phyloP scores from a whole-genome alignment of 139 green algal species.

The Bryopsis sp. region DNA sequence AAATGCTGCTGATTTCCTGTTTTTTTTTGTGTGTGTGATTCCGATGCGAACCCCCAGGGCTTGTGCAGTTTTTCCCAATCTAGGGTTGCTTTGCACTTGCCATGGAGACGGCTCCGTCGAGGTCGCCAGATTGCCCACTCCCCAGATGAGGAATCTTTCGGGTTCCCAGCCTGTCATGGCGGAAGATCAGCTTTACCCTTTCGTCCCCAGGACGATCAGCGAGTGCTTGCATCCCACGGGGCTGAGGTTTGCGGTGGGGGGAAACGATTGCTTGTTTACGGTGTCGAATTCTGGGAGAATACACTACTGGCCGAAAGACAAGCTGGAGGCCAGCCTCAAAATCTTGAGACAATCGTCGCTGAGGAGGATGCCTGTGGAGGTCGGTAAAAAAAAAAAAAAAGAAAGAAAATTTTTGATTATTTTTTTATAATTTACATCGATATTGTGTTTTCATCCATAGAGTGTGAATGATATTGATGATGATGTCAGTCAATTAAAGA shows the following conservation, averaged over 20 bases:
- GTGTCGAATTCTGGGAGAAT: constrained; percentile 12
- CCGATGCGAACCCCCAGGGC: no score
- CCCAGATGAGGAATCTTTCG: neutral
- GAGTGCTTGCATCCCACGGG: neutral
- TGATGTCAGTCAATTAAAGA: no score
- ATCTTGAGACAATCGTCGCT: constrained; percentile 2
- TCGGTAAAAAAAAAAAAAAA: no score
- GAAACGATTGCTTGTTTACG: constrained; percentile 12
- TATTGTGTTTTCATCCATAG: no score
- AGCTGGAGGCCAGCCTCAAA: neutral
- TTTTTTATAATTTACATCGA: no score
- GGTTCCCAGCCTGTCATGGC: neutral
- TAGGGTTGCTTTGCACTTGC: constrained; percentile 10
- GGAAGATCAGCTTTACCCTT: constrained; percentile 19
- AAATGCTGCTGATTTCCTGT: no score
- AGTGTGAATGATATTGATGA: no score
- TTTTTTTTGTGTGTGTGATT: no score
- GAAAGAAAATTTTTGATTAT: no score
- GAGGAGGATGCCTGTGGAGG: constrained; percentile 9
- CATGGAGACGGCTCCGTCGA: constrained; percentile 9
- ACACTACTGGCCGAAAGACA: constrained; percentile 14
- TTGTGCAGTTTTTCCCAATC: constrained; percentile 1
- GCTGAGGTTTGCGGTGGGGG: neutral
- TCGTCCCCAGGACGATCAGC: constrained; percentile 3
- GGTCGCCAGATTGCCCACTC: neutral